These are phyloP conservation scores for Colletotrichum cordylinicola DNA, from an alignment of 2,329 filamentous ascomycete genomes.

Conservation along the genomic window DNA sequence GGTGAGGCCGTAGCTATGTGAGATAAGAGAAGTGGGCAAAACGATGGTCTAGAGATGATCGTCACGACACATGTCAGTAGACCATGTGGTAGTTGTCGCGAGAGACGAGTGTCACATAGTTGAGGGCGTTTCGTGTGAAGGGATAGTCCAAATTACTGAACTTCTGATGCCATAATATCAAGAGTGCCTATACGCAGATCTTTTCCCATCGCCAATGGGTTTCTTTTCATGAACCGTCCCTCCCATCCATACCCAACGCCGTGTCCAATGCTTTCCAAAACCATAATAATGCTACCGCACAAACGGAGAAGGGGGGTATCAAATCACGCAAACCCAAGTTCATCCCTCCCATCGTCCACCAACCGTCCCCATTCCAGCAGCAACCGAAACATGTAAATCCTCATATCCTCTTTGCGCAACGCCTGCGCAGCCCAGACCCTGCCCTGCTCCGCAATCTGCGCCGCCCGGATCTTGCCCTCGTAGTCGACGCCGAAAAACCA, in stretches of 20 bases:
- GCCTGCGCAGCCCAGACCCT: conserved; percentile 62
- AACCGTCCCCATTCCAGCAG: conserved; percentile 74
- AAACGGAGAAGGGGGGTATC: neutral
- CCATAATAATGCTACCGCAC: neutral
- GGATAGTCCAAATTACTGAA: neutral
- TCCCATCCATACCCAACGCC: neutral
- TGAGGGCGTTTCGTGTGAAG: rapidly evolving
- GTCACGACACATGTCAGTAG: neutral
- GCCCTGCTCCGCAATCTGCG: conserved; percentile 38
- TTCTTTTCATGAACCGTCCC: neutral
- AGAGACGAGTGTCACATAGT: neutral
- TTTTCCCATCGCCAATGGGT: neutral
- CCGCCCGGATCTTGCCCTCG: conserved; percentile 24
- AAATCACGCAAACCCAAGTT: conserved; percentile 33
- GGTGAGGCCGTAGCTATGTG: neutral
- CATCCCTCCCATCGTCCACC: conserved; percentile 59
- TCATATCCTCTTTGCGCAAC: conserved; percentile 73
- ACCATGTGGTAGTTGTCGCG: neutral
- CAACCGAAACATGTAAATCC: conserved; percentile 76
- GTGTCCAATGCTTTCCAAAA: neutral
- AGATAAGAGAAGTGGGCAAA: neutral
- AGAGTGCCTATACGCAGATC: neutral
- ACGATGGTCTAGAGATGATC: rapidly evolving
- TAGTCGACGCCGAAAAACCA: conserved; percentile 23
- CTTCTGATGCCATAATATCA: neutral